These are phyloP conservation scores for Coriaria nepalensis DNA, from an alignment of 306 rosid genomes.

Conservation along the genomic window DNA sequence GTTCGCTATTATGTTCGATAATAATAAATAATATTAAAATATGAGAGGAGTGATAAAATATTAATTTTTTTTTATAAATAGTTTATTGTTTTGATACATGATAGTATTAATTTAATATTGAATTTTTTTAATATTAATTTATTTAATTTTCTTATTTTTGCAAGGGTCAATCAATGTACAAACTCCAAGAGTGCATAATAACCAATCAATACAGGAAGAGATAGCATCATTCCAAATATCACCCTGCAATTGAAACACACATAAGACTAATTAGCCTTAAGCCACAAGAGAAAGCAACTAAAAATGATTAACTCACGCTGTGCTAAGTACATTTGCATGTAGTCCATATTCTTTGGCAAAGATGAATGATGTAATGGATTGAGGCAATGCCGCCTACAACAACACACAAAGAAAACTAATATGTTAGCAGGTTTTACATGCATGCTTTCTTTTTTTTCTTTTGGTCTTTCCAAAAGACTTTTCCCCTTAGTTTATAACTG, in stretches of 20 bases:
- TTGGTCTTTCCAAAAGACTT: too few relatives aligned
- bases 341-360: constrained; percentile 77
- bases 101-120: too few relatives aligned
- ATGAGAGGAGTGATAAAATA: too few relatives aligned
- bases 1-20: too few relatives aligned
- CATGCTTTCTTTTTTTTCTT: too few relatives aligned
- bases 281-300: neutral
- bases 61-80: too few relatives aligned
- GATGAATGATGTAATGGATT: constrained; percentile 86
- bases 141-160: too few relatives aligned
- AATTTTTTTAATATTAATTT: too few relatives aligned
- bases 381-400: constrained; percentile 86
- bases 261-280: neutral
- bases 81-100: too few relatives aligned
- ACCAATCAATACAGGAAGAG: constrained; percentile 62
- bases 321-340: constrained; percentile 80
- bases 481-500: too few relatives aligned
- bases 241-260: constrained; percentile 37
- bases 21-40: too few relatives aligned
- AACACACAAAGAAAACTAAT: neutral
- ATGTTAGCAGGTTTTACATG: too few relatives aligned
- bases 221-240: constrained; percentile 66
- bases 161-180: constrained; percentile 14
- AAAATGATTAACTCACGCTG: constrained; percentile 54
- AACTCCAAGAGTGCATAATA: constrained; percentile 60